A percentile compares a stretch with the other conserved stretches of the same genome.
These are phyloP conservation scores for Podaxis pistillaris DNA, from an alignment of 768 basidiomycete genomes.

Conservation along the genomic window DNA sequence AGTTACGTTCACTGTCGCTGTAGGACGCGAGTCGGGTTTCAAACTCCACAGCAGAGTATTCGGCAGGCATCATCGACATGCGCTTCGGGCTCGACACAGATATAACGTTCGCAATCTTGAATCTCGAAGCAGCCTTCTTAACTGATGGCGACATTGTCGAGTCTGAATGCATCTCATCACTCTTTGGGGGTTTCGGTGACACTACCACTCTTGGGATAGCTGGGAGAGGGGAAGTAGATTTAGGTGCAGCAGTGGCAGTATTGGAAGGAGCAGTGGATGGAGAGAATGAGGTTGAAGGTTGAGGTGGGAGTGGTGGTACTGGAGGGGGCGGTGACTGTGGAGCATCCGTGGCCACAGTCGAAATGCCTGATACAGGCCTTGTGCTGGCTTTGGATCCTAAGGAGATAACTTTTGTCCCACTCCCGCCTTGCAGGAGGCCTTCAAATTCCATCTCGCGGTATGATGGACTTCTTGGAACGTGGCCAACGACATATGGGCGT, in stretches of 20 bases:
- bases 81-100: slow-evolving; percentile 53
- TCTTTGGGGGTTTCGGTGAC: slow-evolving; percentile 26
- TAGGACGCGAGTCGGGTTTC: slow-evolving; percentile 75
- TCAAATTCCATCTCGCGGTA: slow-evolving; percentile 79
- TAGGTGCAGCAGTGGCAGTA: background rate
- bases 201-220: slow-evolving; percentile 19
- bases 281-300: slow-evolving; percentile 10
- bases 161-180: slow-evolving; percentile 35
- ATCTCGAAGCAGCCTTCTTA: slow-evolving; percentile 45
- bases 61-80: slow-evolving; percentile 61
- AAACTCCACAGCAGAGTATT: slow-evolving; percentile 81
- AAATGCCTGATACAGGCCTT: slow-evolving; percentile 18
- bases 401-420: slow-evolving; percentile 43
- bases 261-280: background rate
- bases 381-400: slow-evolving; percentile 29
- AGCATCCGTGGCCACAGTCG: slow-evolving; percentile 15
- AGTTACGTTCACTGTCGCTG: slow-evolving; percentile 45
- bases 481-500: slow-evolving; percentile 67
- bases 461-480: slow-evolving; percentile 49
- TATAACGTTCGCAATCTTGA: slow-evolving; percentile 53
- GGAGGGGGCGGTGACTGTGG: slow-evolving; percentile 18
- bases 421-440: slow-evolving; percentile 60
- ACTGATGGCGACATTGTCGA: slow-evolving; percentile 29
- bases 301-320: slow-evolving; percentile 21
- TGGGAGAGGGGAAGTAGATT: background rate